phyloP scores from a whole-genome alignment of 352 stramenopile species.

The Globisporangium camurandrum region DNA sequence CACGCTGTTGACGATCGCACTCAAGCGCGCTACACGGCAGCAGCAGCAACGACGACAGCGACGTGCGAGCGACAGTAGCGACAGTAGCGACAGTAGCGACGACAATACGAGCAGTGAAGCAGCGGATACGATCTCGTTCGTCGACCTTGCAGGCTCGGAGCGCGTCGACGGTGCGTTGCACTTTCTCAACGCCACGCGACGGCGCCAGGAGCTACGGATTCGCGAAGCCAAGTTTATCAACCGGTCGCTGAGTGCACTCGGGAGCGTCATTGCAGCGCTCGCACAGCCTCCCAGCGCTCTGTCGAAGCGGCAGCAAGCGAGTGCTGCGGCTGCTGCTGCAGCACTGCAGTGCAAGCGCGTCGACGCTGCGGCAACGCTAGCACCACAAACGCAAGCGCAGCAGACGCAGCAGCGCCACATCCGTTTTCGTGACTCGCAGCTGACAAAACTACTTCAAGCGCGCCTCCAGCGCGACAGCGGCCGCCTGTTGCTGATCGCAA shows the following conservation, averaged over 20 bases:
- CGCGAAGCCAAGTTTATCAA: slow-evolving; percentile 80
- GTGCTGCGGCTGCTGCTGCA: background rate
- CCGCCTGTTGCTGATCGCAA: slow-evolving; percentile 52
- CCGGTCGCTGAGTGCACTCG: slow-evolving; percentile 52
- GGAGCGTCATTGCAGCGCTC: slow-evolving; percentile 56
- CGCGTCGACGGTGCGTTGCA: slow-evolving; percentile 43
- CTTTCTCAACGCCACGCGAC: slow-evolving; percentile 40
- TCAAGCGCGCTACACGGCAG: slow-evolving; percentile 13
- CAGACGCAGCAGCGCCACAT: slow-evolving; percentile 22
- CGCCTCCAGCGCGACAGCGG: slow-evolving; percentile 34
- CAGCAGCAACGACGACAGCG: slow-evolving; percentile 2
- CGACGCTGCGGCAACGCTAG: background rate
- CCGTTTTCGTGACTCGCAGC: slow-evolving; percentile 62
- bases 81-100: background rate
- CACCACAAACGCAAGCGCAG: background rate
- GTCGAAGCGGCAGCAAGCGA: background rate
- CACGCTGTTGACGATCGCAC: slow-evolving; percentile 53
- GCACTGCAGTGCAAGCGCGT: no score
- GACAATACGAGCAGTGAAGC: slow-evolving; percentile 5
- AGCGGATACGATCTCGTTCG: slow-evolving; percentile 49
- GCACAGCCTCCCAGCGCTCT: slow-evolving; percentile 14
- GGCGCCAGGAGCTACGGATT: slow-evolving; percentile 50
- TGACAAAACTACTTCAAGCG: slow-evolving; percentile 63
- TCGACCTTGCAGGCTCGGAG: slow-evolving; percentile 67
- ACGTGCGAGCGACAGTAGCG: slow-evolving; percentile 5